phyloP scores from a whole-genome alignment of 2,329 filamentous ascomycete species.

The Neophaeococcomyces aloes region DNA sequence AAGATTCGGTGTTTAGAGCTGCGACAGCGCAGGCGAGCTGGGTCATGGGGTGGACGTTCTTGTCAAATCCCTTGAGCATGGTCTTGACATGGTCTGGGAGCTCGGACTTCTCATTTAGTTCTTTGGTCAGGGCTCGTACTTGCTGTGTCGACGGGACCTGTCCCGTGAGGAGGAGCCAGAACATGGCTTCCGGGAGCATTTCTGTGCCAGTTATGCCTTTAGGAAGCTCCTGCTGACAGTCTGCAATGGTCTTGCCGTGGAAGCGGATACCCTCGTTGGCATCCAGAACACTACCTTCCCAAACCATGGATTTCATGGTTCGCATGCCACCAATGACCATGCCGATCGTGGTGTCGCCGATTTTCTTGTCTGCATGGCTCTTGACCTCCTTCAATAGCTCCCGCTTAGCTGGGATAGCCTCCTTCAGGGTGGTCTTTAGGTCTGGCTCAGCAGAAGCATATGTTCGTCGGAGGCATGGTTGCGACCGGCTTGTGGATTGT shows the following conservation, averaged over 20 bases:
- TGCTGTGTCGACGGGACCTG: constrained; percentile 76
- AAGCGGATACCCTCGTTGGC: constrained; percentile 96
- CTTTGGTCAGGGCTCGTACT: constrained; percentile 68
- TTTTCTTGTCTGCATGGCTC: constrained; percentile 65
- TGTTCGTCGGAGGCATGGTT: constrained; percentile 32
- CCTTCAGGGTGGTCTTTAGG: constrained; percentile 76
- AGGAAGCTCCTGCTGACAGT: constrained; percentile 86
- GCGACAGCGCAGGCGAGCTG: constrained; percentile 93
- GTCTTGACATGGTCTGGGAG: constrained; percentile 75
- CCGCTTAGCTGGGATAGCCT: constrained; percentile 80
- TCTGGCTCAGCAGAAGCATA: constrained; percentile 76
- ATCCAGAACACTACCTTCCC: constrained; percentile 95
- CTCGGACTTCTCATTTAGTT: constrained; percentile 75
- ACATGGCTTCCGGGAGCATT: constrained; percentile 99
- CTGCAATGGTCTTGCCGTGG: constrained; percentile 95
- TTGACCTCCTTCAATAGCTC: constrained; percentile 93
- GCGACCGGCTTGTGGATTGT: constrained; percentile 11
- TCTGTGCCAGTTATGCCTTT: constrained; percentile 87
- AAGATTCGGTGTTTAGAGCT: constrained; percentile 87
- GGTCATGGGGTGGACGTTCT: constrained; percentile 92
- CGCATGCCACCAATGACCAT: constrained; percentile 95
- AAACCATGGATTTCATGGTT: constrained; percentile 94
- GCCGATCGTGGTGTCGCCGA: constrained; percentile 88
- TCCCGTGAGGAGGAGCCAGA: constrained; percentile 94
- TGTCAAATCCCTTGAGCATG: constrained; percentile 83